These are phyloP conservation scores for Nigrograna mackinnonii DNA, from an alignment of 2,329 filamentous ascomycete species.

Conservation along the genomic window DNA sequence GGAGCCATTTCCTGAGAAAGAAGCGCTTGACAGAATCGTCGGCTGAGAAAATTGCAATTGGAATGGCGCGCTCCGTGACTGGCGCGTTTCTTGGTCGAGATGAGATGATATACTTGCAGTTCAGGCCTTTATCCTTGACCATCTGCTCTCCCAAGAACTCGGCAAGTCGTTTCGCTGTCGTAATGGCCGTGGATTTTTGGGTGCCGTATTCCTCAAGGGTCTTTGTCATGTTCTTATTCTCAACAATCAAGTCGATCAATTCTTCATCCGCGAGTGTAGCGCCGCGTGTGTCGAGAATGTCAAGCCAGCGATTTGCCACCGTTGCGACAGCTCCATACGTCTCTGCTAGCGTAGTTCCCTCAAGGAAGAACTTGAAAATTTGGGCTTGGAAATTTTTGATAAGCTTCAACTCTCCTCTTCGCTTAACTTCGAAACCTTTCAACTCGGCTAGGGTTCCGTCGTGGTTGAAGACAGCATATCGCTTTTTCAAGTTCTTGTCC, in stretches of 20 bases:
- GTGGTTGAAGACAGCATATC: slow-evolving; percentile 98
- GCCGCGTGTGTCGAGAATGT: slow-evolving; percentile 88
- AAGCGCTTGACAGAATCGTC: slow-evolving; percentile 84
- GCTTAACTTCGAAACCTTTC: slow-evolving; percentile 97
- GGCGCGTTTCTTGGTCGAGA: slow-evolving; percentile 83
- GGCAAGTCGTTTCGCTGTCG: slow-evolving; percentile 89
- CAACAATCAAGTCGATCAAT: slow-evolving; percentile 98
- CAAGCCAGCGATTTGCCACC: slow-evolving; percentile 94
- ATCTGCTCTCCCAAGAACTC: slow-evolving; percentile 98
- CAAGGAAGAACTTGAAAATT: slow-evolving; percentile 99
- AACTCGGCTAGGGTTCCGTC: slow-evolving; percentile 93
- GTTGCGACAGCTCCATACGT: slow-evolving; percentile 92
- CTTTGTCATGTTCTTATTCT: slow-evolving; percentile 98
- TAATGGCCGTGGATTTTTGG: slow-evolving; percentile 99
- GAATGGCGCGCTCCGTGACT: slow-evolving; percentile 91
- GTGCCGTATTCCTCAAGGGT: slow-evolving; percentile 92
- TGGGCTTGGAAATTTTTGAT: slow-evolving; percentile 99
- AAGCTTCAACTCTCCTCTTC: slow-evolving; percentile 94
- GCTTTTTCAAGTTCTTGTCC: slow-evolving; percentile 99
- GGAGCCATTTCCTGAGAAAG: slow-evolving; percentile 94
- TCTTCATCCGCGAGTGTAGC: slow-evolving; percentile 93
- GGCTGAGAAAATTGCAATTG: slow-evolving; percentile 95
- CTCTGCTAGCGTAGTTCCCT: slow-evolving; percentile 83
- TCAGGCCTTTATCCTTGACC: slow-evolving; percentile 98
- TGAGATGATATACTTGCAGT: slow-evolving; percentile 99